Conservation (phyloP, 2,329 filamentous ascomycete genomes). For the Rachicladosporium sp. region DNA sequence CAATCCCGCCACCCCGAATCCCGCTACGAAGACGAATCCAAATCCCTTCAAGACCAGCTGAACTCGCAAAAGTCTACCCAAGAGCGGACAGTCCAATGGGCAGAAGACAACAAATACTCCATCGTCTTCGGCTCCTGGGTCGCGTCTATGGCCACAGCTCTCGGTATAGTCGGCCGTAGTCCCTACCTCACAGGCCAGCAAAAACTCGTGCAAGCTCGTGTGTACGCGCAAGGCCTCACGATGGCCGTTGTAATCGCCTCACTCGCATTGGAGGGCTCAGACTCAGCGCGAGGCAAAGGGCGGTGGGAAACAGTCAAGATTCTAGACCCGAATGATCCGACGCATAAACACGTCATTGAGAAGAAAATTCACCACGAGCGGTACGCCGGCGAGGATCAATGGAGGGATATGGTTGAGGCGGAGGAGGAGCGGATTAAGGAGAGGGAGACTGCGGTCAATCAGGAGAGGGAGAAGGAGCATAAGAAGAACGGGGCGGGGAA, state of each 20-base stretch:
- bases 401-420: slow-evolving; percentile 81
- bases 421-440: slow-evolving; percentile 53
- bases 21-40: slow-evolving; percentile 52
- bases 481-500: slow-evolving; percentile 13
- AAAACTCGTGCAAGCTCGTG: slow-evolving; percentile 87
- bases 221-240: slow-evolving; percentile 85
- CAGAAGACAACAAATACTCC: slow-evolving; percentile 68
- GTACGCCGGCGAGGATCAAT: slow-evolving; percentile 81
- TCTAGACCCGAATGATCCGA: slow-evolving; percentile 66
- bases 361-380: slow-evolving; percentile 79
- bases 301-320: slow-evolving; percentile 79
- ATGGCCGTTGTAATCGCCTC: slow-evolving; percentile 71
- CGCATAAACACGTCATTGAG: slow-evolving; percentile 73
- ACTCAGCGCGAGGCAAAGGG: slow-evolving; percentile 63
- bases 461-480: slow-evolving; percentile 13
- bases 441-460: slow-evolving; percentile 30
- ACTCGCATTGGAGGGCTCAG: slow-evolving; percentile 68
- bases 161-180: slow-evolving; percentile 66
- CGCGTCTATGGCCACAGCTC: slow-evolving; percentile 62
- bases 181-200: slow-evolving; percentile 62
- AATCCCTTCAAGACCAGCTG: slow-evolving; percentile 43
- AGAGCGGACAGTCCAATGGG: slow-evolving; percentile 59
- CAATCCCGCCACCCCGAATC: slow-evolving; percentile 53
- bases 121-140: slow-evolving; percentile 77
- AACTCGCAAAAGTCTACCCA: slow-evolving; percentile 43